phyloP scores from a whole-genome alignment of 169 alveolate genomes.

The Amoebophrya sp. region DNA sequence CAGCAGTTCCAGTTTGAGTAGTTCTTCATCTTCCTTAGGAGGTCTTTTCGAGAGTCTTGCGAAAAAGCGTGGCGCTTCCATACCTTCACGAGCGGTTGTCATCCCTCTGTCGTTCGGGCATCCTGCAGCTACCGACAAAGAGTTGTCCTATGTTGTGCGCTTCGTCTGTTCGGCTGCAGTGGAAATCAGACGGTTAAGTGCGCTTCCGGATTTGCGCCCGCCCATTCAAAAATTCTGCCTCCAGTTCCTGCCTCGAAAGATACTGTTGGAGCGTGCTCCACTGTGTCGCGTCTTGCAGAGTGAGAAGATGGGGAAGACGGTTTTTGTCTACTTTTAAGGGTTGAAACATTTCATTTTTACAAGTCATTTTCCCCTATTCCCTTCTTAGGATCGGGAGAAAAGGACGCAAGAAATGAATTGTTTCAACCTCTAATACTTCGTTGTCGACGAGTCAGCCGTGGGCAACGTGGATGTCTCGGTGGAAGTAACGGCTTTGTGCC shows the following conservation, averaged over 20 bases:
- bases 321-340: neutral
- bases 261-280: neutral
- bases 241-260: neutral
- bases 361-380: neutral
- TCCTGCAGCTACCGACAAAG: neutral
- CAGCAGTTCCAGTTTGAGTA: too few relatives aligned
- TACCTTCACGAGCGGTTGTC: neutral
- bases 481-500: neutral
- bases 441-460: neutral
- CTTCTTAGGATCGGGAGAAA: neutral
- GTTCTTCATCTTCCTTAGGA: too few relatives aligned
- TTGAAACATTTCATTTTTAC: neutral
- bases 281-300: neutral
- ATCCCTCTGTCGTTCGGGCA: neutral
- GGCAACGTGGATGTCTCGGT: too few relatives aligned
- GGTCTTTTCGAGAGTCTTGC: too few relatives aligned
- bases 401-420: neutral
- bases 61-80: too few relatives aligned
- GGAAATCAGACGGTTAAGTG: neutral
- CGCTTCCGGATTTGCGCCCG: neutral
- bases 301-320: too few relatives aligned
- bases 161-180: neutral
- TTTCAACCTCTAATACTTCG: neutral
- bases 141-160: neutral
- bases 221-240: neutral